Evolutionary conservation across 495 filamentous ascomycete genomes (phyloP).

Genomic region (Neurospora sp.): DNA sequence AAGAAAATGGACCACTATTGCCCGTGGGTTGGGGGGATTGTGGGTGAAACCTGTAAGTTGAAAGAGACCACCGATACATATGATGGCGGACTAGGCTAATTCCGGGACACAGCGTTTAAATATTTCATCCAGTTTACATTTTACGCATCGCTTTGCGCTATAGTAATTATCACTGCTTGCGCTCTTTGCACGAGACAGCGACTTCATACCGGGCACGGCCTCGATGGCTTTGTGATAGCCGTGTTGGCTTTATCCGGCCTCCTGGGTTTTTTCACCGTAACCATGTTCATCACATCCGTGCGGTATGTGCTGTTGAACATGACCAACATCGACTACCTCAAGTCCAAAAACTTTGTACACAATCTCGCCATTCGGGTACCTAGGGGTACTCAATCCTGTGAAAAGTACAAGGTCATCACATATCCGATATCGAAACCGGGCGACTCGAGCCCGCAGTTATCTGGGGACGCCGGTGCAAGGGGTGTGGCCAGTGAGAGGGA

Average conservation of each 20-base stretch:
- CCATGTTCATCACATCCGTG: slow-evolving; percentile 62
- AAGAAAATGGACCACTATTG: slow-evolving; percentile 91
- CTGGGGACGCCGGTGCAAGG: not conserved
- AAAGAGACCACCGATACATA: not conserved
- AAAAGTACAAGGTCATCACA: slow-evolving; percentile 28
- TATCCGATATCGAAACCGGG: slow-evolving; percentile 28
- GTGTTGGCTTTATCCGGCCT: slow-evolving; percentile 40
- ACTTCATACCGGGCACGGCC: slow-evolving; percentile 9
- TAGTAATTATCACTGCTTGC: slow-evolving; percentile 44
- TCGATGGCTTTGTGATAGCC: slow-evolving; percentile 30
- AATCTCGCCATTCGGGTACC: slow-evolving; percentile 69
- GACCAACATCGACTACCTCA: slow-evolving; percentile 74
- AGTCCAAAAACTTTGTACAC: slow-evolving; percentile 50
- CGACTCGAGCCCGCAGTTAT: slow-evolving; percentile 2
- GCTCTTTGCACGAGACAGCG: slow-evolving; percentile 23
- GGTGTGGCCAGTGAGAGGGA: slow-evolving; percentile 19
- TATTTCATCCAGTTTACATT: slow-evolving; percentile 80
- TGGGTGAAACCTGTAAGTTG: slow-evolving; percentile 58
- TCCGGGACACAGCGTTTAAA: slow-evolving; percentile 50
- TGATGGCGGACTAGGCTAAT: not conserved
- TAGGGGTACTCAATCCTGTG: slow-evolving; percentile 31
- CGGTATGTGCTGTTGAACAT: slow-evolving; percentile 61
- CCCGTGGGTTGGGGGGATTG: slow-evolving; percentile 87
- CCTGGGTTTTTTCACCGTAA: slow-evolving; percentile 64
- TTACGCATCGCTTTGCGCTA: slow-evolving; percentile 60